These are phyloP conservation scores for Aspergillus amoenus DNA, from an alignment of 2,329 filamentous ascomycete species.

Conservation along the genomic window DNA sequence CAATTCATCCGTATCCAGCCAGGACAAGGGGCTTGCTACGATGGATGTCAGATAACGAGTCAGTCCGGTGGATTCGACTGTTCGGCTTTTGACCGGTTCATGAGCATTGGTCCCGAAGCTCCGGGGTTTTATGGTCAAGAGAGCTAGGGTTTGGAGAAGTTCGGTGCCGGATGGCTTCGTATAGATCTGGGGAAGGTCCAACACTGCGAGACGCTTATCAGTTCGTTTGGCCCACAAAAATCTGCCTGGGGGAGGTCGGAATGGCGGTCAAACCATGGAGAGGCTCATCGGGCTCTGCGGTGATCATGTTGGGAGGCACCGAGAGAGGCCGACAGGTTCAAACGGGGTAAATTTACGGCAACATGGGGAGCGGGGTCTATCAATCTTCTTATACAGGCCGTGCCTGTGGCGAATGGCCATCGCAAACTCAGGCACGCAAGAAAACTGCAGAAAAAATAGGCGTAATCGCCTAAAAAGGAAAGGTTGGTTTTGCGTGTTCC, in stretches of 20 bases:
- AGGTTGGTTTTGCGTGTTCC: constrained; percentile 28
- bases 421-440: constrained; percentile 18
- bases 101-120: constrained; percentile 32
- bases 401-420: constrained; percentile 20
- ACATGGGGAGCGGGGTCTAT: not conserved
- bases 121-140: constrained; percentile 65
- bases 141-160: constrained; percentile 65
- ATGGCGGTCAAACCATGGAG: constrained; percentile 35
- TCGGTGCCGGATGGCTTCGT: constrained; percentile 66
- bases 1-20: constrained; percentile 46
- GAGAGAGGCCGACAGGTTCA: constrained; percentile 4
- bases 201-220: constrained; percentile 50
- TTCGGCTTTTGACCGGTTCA: constrained; percentile 28
- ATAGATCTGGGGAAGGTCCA: constrained; percentile 82
- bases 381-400: constrained; percentile 12
- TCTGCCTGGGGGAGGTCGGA: constrained; percentile 18
- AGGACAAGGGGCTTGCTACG: constrained; percentile 45
- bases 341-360: not conserved
- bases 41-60: constrained; percentile 49
- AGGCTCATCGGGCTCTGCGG: constrained; percentile 35
- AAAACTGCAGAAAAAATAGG: constrained; percentile 31
- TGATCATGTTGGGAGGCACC: constrained; percentile 30
- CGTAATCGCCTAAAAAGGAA: constrained; percentile 32
- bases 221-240: constrained; percentile 21
- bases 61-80: constrained; percentile 41